phyloP scores from a whole-genome alignment of 768 basidiomycete genomes.

The Leccinum uliginosum region DNA sequence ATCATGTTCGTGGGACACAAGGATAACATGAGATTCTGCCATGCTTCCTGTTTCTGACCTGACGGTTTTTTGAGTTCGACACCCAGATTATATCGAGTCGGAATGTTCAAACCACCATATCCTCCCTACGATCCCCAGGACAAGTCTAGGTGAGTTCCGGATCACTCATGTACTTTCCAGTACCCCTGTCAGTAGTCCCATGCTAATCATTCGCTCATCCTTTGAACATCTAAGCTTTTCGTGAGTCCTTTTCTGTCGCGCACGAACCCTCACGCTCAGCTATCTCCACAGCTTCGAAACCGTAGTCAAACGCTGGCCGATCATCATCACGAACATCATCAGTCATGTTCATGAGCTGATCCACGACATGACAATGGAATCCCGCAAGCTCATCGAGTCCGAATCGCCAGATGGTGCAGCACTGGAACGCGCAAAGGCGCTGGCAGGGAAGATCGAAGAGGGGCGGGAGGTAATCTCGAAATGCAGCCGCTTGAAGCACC shows the following conservation, averaged over 20 bases:
- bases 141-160: conserved; percentile 46
- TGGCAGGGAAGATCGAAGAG: conserved; percentile 55
- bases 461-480: conserved; percentile 74
- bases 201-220: conserved; percentile 1
- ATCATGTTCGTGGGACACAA: no score
- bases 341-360: conserved; percentile 70
- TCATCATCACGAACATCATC: conserved; percentile 78
- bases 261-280: not conserved
- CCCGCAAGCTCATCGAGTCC: conserved; percentile 18
- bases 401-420: conserved; percentile 1
- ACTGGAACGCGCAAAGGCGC: conserved; percentile 18
- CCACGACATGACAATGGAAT: conserved; percentile 51
- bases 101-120: conserved; percentile 49
- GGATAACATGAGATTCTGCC: no score
- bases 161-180: not conserved
- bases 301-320: conserved; percentile 74
- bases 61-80: not conserved
- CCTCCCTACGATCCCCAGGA: conserved; percentile 76
- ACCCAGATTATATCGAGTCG: not conserved
- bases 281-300: conserved; percentile 60
- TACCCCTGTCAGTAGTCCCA: not conserved
- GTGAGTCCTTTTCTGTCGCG: conserved; percentile 33
- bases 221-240: conserved; percentile 49
- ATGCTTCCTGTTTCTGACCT: not conserved
- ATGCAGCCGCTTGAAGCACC: conserved; percentile 78